Evolutionary conservation across 1,139 yeast species (phyloP).

Genomic region (Kodamaea alishanica): DNA sequence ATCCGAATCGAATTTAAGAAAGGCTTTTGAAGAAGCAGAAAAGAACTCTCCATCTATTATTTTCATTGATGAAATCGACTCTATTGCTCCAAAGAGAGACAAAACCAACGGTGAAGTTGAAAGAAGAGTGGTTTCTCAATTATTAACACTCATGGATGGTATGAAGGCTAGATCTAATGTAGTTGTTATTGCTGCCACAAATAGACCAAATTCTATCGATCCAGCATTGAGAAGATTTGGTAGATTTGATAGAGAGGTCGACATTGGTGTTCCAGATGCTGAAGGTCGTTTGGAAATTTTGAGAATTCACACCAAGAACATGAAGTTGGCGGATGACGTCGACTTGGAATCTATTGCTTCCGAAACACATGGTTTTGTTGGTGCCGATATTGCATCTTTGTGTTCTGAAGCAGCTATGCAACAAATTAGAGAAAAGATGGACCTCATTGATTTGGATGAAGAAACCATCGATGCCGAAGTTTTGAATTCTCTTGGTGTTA

Average conservation of each 20-base stretch:
- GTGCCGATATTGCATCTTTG: slow-evolving; percentile 77
- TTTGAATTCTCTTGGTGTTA: slow-evolving; percentile 92
- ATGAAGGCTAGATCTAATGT: slow-evolving; percentile 98
- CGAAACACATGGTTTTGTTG: slow-evolving; percentile 95
- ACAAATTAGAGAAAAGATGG: slow-evolving; percentile 99
- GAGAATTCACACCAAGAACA: slow-evolving; percentile 84
- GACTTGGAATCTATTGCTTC: slow-evolving; percentile 82
- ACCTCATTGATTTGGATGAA: slow-evolving; percentile 92
- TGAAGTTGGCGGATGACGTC: slow-evolving; percentile 94
- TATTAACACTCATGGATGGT: slow-evolving; percentile 97
- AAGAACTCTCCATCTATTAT: slow-evolving; percentile 95
- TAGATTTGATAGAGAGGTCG: slow-evolving; percentile 97
- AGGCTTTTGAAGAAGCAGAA: slow-evolving; percentile 99
- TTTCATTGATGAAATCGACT: slow-evolving; percentile 97
- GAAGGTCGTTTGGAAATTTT: slow-evolving; percentile 96
- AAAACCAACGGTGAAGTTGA: slow-evolving; percentile 98
- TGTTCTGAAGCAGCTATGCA: slow-evolving; percentile 96
- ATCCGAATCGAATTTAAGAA: slow-evolving; percentile 93
- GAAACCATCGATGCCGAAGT: slow-evolving; percentile 98
- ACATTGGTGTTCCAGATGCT: slow-evolving; percentile 98
- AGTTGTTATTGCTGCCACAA: slow-evolving; percentile 86
- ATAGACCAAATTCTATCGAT: slow-evolving; percentile 51
- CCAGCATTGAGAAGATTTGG: slow-evolving; percentile 50
- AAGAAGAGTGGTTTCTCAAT: slow-evolving; percentile 96
- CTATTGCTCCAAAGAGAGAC: slow-evolving; percentile 99